Evolutionary conservation across 2,329 filamentous ascomycete species (phyloP).

Genomic region (Colletotrichum agaves): DNA sequence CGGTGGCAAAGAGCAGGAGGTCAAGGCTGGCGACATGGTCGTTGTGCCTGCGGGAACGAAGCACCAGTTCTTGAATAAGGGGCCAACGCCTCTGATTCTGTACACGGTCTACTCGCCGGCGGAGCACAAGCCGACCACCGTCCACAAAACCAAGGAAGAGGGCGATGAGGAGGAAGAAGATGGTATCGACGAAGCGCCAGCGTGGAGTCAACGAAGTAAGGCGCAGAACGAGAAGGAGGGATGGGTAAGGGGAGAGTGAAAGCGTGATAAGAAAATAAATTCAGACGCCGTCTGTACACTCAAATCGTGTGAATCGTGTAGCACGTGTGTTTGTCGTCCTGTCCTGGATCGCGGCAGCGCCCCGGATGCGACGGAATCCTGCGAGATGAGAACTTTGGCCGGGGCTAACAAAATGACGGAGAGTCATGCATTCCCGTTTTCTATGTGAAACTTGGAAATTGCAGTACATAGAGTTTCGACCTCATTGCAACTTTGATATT

Average conservation of each 20-base stretch:
- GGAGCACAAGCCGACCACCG: constrained; percentile 68
- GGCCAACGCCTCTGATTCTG: constrained; percentile 67
- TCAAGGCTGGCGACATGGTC: constrained; percentile 51
- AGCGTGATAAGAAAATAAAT: neutral
- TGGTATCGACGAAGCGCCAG: constrained; percentile 68
- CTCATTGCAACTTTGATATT: neutral
- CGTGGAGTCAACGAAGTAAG: constrained; percentile 68
- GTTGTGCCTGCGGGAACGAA: constrained; percentile 71
- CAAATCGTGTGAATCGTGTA: no score
- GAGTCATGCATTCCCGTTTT: neutral
- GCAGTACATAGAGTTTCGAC: neutral
- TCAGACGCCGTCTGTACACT: no score
- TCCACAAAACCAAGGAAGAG: constrained; percentile 72
- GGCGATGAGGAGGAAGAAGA: constrained; percentile 71
- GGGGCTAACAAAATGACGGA: neutral
- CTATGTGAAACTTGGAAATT: neutral
- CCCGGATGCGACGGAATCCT: neutral
- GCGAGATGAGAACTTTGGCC: neutral
- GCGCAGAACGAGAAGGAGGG: constrained; percentile 67
- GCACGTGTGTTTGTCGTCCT: no score
- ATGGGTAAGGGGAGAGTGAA: constrained; percentile 55
- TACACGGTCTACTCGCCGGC: constrained; percentile 73
- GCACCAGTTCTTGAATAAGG: constrained; percentile 73
- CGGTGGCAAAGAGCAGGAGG: constrained; percentile 65
- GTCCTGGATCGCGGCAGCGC: neutral